Evolutionary conservation across 345 rosid species (phyloP), one percentile per base, ranked within the genome.

Genomic region (Arabidopsis suecica): DNA sequence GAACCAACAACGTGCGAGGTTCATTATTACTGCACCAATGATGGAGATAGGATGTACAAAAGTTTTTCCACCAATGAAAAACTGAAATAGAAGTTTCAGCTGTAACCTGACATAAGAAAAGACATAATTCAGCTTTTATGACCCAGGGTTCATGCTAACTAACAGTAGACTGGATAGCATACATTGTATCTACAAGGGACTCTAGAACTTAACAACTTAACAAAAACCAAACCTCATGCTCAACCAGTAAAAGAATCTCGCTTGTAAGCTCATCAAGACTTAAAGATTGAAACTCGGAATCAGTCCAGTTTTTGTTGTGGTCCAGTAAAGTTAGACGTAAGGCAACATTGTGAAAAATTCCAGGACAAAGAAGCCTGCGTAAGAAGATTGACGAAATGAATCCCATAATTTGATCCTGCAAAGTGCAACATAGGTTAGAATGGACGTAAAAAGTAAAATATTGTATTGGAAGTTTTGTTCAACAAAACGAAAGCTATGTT

Each of bases 1-100:
- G 86, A 80, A 82, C 81, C 75, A 95, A 68, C 81, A 95, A 84
- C 41, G 89, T 88, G 62, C 70, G 77, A n/a, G 96, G 89, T 20
- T 83, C 82, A 82, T 95, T 92, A 81, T 79, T 84, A 82, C 80
- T 88, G 84, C 97, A 87, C 99, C 99, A 95, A 66, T 86, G 73
- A 55, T 84, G 82, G 75, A 89, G 86, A 87, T 92, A 95, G 57
- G 87, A 82, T 9, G 79, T 51, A 76, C 91, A 90, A 79, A 95
- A 89, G 71, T 57, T 82, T 80, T 84, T 91, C 99, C 99, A 95
- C 61, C 86, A 80, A 80, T 73, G 83, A 78, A 86, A 85, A 23
- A 84, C 68, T 42, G 92, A 79, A 63, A 77, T 67, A 44, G 86
- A 82, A 77, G 84, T 85, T 63, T 82, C 88, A 66, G 78, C 73